A percentile compares a stretch with the other conserved stretches of the same genome.
Conservation (phyloP, 2,329 filamentous ascomycete species). For the Pseudocercospora fijiensis region DNA sequence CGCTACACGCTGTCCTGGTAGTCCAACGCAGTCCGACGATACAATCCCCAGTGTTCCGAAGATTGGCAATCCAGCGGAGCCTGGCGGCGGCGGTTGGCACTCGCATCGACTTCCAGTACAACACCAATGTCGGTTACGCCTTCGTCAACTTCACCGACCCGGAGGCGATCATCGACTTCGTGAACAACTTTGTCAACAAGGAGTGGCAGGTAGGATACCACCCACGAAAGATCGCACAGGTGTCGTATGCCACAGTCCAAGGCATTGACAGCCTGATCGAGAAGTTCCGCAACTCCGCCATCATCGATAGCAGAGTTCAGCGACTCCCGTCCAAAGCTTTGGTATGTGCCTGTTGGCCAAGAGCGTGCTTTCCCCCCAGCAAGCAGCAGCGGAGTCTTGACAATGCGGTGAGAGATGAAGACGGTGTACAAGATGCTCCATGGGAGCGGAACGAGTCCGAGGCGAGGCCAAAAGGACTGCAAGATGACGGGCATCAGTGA, state of each 20-base stretch:
- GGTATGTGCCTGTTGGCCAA: slow-evolving; percentile 60
- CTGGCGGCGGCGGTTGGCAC: not conserved
- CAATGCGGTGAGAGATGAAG: no score
- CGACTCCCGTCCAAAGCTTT: slow-evolving; percentile 82
- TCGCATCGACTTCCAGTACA: slow-evolving; percentile 63
- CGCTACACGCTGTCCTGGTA: no score
- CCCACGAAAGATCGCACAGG: slow-evolving; percentile 74
- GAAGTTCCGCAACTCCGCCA: slow-evolving; percentile 94
- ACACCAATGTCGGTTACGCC: slow-evolving; percentile 80
- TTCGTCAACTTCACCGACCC: slow-evolving; percentile 93
- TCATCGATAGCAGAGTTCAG: slow-evolving; percentile 86
- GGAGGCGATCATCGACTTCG: slow-evolving; percentile 67
- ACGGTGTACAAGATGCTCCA: no score
- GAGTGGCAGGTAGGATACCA: slow-evolving; percentile 64
- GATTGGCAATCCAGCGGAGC: slow-evolving; percentile 7
- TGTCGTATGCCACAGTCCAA: slow-evolving; percentile 95
- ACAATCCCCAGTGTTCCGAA: slow-evolving; percentile 22
- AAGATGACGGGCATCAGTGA: not conserved
- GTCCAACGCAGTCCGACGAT: no score
- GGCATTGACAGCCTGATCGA: slow-evolving; percentile 86
- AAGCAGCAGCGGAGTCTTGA: slow-evolving; percentile 87
- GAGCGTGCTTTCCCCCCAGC: slow-evolving; percentile 77
- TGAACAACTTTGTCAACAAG: slow-evolving; percentile 52
- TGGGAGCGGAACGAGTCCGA: not conserved
- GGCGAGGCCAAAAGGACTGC: slow-evolving; percentile 2